phyloP scores from a whole-genome alignment of 2,329 filamentous ascomycete species.

The Beauveria bassiana region DNA sequence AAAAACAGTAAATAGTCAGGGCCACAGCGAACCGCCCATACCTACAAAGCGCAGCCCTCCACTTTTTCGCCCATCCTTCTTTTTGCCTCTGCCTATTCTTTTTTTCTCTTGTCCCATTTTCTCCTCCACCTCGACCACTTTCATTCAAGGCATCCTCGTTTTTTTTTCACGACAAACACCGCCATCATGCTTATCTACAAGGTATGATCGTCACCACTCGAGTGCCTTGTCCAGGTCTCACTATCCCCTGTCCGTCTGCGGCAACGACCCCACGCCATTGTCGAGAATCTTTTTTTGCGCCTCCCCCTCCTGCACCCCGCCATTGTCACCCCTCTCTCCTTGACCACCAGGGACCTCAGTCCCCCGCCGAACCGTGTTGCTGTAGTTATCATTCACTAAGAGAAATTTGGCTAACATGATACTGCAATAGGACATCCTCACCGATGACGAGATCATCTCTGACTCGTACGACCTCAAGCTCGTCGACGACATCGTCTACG shows the following conservation, averaged over 20 bases:
- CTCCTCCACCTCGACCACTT: conserved; percentile 4
- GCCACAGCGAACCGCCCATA: neutral
- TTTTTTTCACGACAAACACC: conserved; percentile 6
- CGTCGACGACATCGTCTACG: conserved; percentile 73
- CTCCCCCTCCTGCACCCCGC: conserved; percentile 8
- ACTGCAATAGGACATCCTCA: conserved; percentile 67
- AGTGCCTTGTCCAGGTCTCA: neutral
- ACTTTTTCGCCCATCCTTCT: conserved; percentile 4
- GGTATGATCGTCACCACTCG: neutral
- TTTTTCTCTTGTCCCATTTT: neutral
- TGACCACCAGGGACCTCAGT: neutral
- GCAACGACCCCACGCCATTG: neutral
- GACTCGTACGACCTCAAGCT: conserved; percentile 84
- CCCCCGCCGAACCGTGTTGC: neutral
- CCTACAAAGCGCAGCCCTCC: neutral
- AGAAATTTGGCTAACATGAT: neutral
- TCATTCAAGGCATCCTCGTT: neutral
- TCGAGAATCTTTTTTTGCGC: neutral
- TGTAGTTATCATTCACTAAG: neutral
- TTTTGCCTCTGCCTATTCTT: neutral
- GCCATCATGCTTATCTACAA: conserved; percentile 12
- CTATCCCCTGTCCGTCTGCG: neutral
- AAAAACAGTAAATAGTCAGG: neutral
- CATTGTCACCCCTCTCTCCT: neutral
- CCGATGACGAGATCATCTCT: conserved; percentile 91